phyloP scores from a whole-genome alignment of 2,329 filamentous ascomycete species.

The Didymella glomerata region DNA sequence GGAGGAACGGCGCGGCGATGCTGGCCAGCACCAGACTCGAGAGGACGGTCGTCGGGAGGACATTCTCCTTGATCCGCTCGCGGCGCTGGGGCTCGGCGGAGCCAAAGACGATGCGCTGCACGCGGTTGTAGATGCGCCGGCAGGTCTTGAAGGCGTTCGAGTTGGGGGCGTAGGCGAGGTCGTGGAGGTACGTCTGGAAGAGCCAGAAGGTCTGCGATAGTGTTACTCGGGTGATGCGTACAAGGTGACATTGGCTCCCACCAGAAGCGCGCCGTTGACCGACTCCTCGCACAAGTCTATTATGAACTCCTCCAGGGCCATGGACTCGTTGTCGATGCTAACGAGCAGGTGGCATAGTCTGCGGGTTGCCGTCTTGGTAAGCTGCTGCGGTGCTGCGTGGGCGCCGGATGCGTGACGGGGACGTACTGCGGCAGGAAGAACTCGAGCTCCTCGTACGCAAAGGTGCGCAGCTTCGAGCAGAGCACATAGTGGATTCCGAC shows the following conservation, averaged over 20 bases:
- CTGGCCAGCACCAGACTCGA: constrained; percentile 82
- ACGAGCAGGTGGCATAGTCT: constrained; percentile 83
- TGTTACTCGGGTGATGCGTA: constrained; percentile 3
- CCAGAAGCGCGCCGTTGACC: constrained; percentile 82
- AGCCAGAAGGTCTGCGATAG: constrained; percentile 80
- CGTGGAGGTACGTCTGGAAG: constrained; percentile 86
- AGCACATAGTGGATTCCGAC: constrained; percentile 90
- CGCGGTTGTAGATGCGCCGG: constrained; percentile 84
- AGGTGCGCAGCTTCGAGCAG: constrained; percentile 87
- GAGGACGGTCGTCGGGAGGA: constrained; percentile 79
- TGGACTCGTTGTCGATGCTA: constrained; percentile 88
- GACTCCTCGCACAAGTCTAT: constrained; percentile 87
- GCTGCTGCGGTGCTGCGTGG: constrained; percentile 50
- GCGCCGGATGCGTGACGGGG: constrained; percentile 17
- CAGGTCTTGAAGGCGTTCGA: constrained; percentile 83
- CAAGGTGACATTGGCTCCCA: constrained; percentile 48
- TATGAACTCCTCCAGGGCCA: constrained; percentile 88
- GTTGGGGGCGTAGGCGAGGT: constrained; percentile 77
- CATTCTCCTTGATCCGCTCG: constrained; percentile 83
- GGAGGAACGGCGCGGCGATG: constrained; percentile 76
- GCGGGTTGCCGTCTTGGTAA: constrained; percentile 27
- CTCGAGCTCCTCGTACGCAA: constrained; percentile 89
- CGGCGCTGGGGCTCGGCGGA: constrained; percentile 72
- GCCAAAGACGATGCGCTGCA: constrained; percentile 87
- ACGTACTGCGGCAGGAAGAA: constrained; percentile 78